Evolutionary conservation across 805 yeast species (phyloP).

Genomic region (Schwanniomyces yamadae): DNA sequence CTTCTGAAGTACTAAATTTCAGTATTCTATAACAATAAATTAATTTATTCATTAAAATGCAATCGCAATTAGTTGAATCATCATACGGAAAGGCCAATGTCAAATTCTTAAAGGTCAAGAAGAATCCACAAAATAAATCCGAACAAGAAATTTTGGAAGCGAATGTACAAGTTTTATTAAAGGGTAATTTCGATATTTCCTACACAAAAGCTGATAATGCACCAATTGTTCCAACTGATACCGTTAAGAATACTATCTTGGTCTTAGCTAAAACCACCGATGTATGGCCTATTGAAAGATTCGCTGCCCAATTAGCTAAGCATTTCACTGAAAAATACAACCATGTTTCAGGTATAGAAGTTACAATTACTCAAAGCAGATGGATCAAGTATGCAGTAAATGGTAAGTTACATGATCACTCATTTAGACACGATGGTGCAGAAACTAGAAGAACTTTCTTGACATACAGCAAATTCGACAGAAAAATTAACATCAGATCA

Average conservation of each 20-base stretch:
- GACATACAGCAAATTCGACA: constrained; percentile 49
- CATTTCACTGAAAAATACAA: constrained; percentile 77
- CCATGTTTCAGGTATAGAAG: constrained; percentile 72
- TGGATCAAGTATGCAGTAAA: constrained; percentile 78
- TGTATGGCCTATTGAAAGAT: constrained; percentile 88
- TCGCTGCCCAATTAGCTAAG: constrained; percentile 79
- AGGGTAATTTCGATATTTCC: constrained; percentile 75
- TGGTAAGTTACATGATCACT: constrained; percentile 78
- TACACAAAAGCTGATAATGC: constrained; percentile 88
- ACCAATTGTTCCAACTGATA: constrained; percentile 91
- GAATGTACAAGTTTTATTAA: constrained; percentile 70
- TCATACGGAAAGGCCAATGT: constrained; percentile 92
- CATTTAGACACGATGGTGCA: constrained; percentile 81
- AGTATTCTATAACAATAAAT: too few species aligned
- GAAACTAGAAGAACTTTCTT: constrained; percentile 68
- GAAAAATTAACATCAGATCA: constrained; percentile 58
- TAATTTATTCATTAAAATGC: constrained; percentile 4
- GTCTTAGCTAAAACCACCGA: constrained; percentile 79
- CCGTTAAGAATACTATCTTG: constrained; percentile 85
- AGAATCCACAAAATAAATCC: constrained; percentile 68
- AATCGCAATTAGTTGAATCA: constrained; percentile 40
- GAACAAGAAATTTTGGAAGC: constrained; percentile 84
- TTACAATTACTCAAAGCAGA: constrained; percentile 65
- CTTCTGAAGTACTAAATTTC: too few species aligned
- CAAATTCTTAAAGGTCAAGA: constrained; percentile 84